Percentiles rank a stretch among this genome's conserved stretches.
phyloP scores from a whole-genome alignment of 768 basidiomycete species.

The Boletus rex-veris region DNA sequence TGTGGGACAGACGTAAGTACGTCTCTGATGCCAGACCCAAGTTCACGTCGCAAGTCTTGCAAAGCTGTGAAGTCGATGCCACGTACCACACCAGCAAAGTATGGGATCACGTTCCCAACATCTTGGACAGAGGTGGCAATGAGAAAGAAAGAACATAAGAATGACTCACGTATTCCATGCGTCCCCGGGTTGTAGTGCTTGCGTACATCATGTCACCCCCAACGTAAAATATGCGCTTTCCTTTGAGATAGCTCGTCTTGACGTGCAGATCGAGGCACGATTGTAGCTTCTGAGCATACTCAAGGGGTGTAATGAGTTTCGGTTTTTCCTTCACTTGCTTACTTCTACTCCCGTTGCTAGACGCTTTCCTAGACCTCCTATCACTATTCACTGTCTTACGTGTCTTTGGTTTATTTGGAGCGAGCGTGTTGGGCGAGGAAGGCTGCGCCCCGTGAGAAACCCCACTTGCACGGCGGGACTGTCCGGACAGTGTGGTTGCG shows the following conservation, averaged over 20 bases:
- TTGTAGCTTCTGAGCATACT: constrained; percentile 51
- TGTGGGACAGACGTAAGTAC: constrained; percentile 26
- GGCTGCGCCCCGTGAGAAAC: neutral
- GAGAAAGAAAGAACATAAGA: neutral
- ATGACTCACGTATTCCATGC: constrained; percentile 60
- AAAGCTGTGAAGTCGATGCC: no score
- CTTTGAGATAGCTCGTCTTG: constrained; percentile 41
- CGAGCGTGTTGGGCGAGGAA: neutral
- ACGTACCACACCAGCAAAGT: no score
- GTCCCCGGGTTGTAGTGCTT: constrained; percentile 45
- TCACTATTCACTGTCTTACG: constrained; percentile 24
- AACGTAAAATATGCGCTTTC: constrained; percentile 54
- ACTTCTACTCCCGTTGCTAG: constrained; percentile 3
- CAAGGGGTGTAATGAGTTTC: constrained; percentile 43
- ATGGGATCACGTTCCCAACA: no score
- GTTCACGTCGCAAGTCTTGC: neutral
- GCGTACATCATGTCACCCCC: constrained; percentile 58
- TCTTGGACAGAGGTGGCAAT: neutral
- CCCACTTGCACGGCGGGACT: neutral
- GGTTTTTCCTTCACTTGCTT: constrained; percentile 41
- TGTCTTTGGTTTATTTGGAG: constrained; percentile 2
- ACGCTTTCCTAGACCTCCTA: constrained; percentile 4
- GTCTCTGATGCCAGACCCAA: neutral
- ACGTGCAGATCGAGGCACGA: constrained; percentile 25
- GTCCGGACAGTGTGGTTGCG: neutral